Evolutionary conservation across 352 stramenopile genomes (phyloP), one percentile per base, ranked within the genome.

Genomic region (Phytophthora parvispora): DNA sequence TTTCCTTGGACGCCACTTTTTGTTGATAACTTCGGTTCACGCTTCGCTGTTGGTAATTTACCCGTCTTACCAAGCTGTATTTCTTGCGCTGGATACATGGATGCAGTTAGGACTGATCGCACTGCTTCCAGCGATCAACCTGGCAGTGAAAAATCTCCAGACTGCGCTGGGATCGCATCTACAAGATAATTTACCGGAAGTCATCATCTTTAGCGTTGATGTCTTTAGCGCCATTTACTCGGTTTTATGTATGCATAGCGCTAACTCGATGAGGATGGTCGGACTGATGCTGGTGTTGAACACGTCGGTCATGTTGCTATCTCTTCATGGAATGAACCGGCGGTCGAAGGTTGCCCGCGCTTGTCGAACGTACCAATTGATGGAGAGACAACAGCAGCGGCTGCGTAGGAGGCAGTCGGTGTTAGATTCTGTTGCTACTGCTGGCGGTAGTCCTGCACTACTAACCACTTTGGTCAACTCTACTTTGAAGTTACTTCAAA

Each of bases 211-310:
- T 25, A 72, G 55, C 0, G 45, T 70, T 22, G 72, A 81, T 5
- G 45, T 75, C 16, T 83, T 83, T 47, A 72, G 66, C 31, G 48
- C 75, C 1, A 65, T 83, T 29, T 83, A 81, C 32, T 74, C 58
- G 16, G 34, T 77, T 2, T 49, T 73, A 0, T 77, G 69, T 10
- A 73, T 77, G 63, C 63, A 64, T 40, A 68, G 56, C 20, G 42
- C 68, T 2, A 76, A 76, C 18, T 64, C 63, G 3, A 47, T 73
- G 28, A 65, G 32, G 32, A 72, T 70, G 50, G 69, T 72, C 7
- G 27, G 0, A 25, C 40, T 67, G 6, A 58, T 42, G 3, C 20
- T 72, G 18, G 36, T 18, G 15, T 20, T 76, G 45, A 69, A 69
- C 32, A n/a, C 22, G 10, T 51, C 59, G 9, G 16, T 61, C 18